These are phyloP conservation scores for Euphorbia celastroides DNA, from an alignment of 441 rosid species.

Conservation along the genomic window DNA sequence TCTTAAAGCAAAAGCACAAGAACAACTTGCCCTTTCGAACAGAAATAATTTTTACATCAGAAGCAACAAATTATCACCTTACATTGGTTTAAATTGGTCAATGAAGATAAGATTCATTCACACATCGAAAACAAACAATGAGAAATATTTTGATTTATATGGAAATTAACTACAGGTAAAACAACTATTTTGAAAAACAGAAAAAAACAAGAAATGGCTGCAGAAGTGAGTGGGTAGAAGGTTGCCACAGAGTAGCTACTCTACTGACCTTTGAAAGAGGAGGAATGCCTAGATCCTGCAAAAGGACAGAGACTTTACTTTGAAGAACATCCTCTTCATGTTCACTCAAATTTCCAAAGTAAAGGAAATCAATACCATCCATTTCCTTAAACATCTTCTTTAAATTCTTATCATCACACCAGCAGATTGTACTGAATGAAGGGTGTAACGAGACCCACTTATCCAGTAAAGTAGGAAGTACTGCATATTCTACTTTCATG, in stretches of 20 bases:
- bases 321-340: constrained; percentile 47
- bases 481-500: constrained; percentile 45
- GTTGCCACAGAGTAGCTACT: background rate
- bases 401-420: constrained; percentile 74
- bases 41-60: background rate
- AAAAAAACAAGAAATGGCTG: background rate
- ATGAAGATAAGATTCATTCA: background rate
- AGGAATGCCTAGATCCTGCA: constrained; percentile 73
- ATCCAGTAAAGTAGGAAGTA: constrained; percentile 75
- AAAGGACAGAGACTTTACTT: constrained; percentile 43
- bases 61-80: background rate
- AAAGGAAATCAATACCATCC: constrained; percentile 54
- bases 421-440: constrained; percentile 78
- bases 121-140: background rate
- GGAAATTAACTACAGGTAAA: background rate
- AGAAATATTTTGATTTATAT: too few species aligned
- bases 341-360: constrained; percentile 50
- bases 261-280: constrained; percentile 68
- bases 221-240: background rate
- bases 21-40: background rate
- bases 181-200: background rate
- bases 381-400: constrained; percentile 53
- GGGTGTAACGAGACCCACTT: constrained; percentile 91
- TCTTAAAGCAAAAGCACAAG: background rate
- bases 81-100: background rate